These are phyloP conservation scores for Pseudocohnilembus persalinus DNA, from an alignment of 169 alveolate species.

Conservation along the genomic window DNA sequence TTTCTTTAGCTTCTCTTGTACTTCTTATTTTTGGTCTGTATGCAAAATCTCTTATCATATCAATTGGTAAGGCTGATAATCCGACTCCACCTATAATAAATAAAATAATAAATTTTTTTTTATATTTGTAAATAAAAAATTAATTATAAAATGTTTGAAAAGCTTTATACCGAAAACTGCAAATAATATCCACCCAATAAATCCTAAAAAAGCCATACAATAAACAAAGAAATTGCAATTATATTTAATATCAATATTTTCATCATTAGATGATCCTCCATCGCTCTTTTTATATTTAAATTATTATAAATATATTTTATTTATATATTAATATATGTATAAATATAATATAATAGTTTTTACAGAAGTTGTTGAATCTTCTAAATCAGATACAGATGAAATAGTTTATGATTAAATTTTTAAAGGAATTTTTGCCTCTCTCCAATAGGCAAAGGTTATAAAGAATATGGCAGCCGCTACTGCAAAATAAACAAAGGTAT, in stretches of 20 bases:
- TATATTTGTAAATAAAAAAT: no score
- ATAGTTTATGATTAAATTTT: background rate
- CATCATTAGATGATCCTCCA: background rate
- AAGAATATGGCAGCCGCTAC: background rate
- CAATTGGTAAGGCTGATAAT: slow-evolving; percentile 25
- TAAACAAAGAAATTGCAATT: slow-evolving; percentile 12
- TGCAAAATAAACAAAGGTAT: background rate
- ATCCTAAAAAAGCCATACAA: slow-evolving; percentile 15
- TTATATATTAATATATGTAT: background rate
- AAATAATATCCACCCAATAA: slow-evolving; percentile 27
- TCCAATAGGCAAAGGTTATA: slow-evolving; percentile 1
- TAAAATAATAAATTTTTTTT: no score
- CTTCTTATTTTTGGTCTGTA: slow-evolving; percentile 22
- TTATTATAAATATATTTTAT: background rate
- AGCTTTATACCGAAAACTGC: slow-evolving; percentile 11
- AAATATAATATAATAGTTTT: no score
- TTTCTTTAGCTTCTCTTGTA: slow-evolving; percentile 21
- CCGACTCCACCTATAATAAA: slow-evolving; percentile 20
- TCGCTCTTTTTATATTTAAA: background rate
- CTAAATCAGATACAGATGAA: background rate
- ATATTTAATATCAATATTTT: background rate
- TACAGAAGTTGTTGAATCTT: background rate
- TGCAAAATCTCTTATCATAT: slow-evolving; percentile 20
- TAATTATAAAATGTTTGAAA: no score
- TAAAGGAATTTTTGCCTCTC: slow-evolving; percentile 11